Base-by-base conservation (phyloP, 257 asterid species). In the Primulina huaijiensis region DNA sequence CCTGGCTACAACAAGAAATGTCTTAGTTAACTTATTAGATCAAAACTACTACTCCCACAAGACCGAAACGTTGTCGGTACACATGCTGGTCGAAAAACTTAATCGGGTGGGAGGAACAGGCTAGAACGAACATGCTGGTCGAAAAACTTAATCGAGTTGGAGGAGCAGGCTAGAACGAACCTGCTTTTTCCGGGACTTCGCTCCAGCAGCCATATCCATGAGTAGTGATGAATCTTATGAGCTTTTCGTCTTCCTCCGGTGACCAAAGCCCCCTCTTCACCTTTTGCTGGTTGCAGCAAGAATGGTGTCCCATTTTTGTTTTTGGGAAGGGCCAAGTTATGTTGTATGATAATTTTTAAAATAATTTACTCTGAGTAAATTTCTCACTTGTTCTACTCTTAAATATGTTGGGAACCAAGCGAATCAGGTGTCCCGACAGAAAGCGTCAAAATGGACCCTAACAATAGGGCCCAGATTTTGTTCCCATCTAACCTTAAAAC, bases 141-240 rank as follows among this genome's bases (percentile, higher is more conserved):
- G n/a, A 12, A 43, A 43, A 43, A 3, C 6, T 2, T 43, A 43
- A 3, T 43, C 5, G 53, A 12, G 53, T 3, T 37, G 21, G 34
- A 31, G 34, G 34, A 31, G 0, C 34, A 5, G 17, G 34, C 20
- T 34, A 7, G 52, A 30, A 25, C 30, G 56, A 67, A 92, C 98
- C 98, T 72, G 98, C 98, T 92, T 87, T 92, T 20, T 92, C 92
- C 0, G 98, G 98, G 46, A 92, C 97, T 84, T 92, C 98, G 71
- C 98, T 92, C 98, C 98, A 92, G 70, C 96, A 92, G 60, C 98
- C 97, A 77, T 92, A 88, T 65, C 98, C 98, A 75, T 92, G 92
- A 61, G 88, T 81, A 2, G 97, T 84, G 69, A 92, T 92, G 65
- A 83, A 90, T 67, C 89, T 72, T 21, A 87, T 78, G 29, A 90